These are phyloP conservation scores for Pachysolen tannophilus DNA, from an alignment of 805 yeast species.

Conservation along the genomic window DNA sequence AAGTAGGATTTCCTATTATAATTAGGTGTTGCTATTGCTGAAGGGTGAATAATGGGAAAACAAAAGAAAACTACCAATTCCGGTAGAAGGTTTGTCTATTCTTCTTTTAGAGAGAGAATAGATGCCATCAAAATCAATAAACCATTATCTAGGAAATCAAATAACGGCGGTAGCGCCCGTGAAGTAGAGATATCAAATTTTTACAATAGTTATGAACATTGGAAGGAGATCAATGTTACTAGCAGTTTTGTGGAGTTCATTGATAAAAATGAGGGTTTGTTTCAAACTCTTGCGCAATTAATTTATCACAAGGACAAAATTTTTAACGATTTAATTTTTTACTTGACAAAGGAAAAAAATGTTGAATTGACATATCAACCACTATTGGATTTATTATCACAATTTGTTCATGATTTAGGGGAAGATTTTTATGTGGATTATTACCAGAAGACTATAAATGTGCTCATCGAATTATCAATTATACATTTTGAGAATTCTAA, in stretches of 20 bases:
- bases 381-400: conserved; percentile 68
- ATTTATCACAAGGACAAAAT: conserved; percentile 62
- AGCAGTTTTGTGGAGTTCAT: conserved; percentile 59
- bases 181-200: conserved; percentile 74
- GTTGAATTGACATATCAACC: conserved; percentile 77
- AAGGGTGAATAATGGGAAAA: conserved; percentile 19
- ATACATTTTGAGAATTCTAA: conserved; percentile 49
- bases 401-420: conserved; percentile 87
- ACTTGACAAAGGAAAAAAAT: conserved; percentile 35
- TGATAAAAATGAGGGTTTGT: conserved; percentile 41
- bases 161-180: no score
- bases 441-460: conserved; percentile 43
- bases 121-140: conserved; percentile 73
- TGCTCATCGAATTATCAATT: conserved; percentile 40
- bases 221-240: conserved; percentile 83
- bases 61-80: conserved; percentile 43
- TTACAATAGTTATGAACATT: conserved; percentile 68
- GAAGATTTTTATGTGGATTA: conserved; percentile 71
- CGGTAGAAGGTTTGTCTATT: conserved; percentile 49
- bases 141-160: conserved; percentile 48
- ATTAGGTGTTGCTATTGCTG: no score
- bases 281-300: conserved; percentile 74
- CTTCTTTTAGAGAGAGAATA: conserved; percentile 77
- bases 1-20: no score
- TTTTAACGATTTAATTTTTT: conserved; percentile 29